These are phyloP conservation scores for Diaporthe humulicola DNA, from an alignment of 2,329 filamentous ascomycete species.

Conservation along the genomic window DNA sequence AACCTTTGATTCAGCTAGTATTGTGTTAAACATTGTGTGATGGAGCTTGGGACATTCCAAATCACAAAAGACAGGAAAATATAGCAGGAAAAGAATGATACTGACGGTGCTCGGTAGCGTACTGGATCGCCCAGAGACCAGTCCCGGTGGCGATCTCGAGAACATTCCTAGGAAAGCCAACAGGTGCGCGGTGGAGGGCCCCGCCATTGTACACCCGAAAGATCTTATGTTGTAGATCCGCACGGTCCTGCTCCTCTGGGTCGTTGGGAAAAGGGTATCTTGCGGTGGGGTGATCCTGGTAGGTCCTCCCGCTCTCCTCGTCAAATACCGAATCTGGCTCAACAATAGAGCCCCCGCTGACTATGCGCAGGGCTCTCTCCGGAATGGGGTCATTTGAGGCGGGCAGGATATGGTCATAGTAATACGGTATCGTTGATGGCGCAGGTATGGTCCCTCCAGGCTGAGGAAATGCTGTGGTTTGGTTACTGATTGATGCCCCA, in stretches of 20 bases:
- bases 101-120: background rate
- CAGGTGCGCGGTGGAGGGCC: background rate
- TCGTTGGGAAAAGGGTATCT: constrained; percentile 4
- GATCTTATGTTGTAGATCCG: constrained; percentile 1
- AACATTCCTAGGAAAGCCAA: background rate
- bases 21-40: background rate
- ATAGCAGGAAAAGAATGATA: background rate
- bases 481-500: background rate
- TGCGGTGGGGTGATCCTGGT: constrained; percentile 4
- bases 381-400: background rate
- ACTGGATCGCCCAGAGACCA: background rate
- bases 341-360: constrained; percentile 2
- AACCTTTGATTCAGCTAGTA: background rate
- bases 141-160: constrained; percentile 10
- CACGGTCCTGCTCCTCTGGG: background rate
- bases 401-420: background rate
- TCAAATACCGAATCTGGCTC: constrained; percentile 1
- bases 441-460: background rate
- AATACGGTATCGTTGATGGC: background rate
- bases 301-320: constrained; percentile 18
- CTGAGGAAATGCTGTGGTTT: background rate
- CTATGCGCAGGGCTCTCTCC: background rate
- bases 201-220: background rate
- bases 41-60: background rate
- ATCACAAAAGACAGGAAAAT: too few relatives aligned